These are phyloP conservation scores for Trypanosomatidae sp. DNA, from an alignment of 208 protist species.

Conservation along the genomic window DNA sequence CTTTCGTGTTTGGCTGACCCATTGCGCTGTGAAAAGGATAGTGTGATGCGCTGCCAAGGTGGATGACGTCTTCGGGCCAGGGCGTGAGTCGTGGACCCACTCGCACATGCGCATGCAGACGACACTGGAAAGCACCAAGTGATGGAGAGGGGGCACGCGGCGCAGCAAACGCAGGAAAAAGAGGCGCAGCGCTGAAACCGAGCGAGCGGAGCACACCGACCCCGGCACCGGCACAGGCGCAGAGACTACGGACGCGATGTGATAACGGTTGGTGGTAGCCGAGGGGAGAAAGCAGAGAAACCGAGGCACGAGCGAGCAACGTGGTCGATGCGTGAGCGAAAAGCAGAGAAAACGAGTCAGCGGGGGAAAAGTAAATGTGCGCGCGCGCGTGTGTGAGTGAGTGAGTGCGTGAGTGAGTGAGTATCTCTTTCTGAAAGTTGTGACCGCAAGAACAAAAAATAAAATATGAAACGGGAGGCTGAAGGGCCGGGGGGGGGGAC, in stretches of 20 bases:
- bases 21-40: slow-evolving; percentile 19
- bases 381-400: not conserved
- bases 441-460: not conserved
- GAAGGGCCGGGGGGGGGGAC: not conserved
- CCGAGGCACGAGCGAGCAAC: not conserved
- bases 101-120: slow-evolving; percentile 1
- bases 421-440: no score
- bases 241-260: not conserved
- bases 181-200: not conserved
- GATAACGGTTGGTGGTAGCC: not conserved
- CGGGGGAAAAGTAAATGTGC: not conserved
- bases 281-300: not conserved
- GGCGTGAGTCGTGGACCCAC: not conserved
- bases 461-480: not conserved
- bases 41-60: not conserved
- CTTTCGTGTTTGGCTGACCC: slow-evolving; percentile 71
- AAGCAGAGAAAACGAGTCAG: slow-evolving; percentile 3
- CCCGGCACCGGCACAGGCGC: not conserved
- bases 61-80: not conserved
- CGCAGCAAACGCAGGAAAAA: slow-evolving; percentile 9
- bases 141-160: not conserved
- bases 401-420: no score
- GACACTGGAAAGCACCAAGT: not conserved
- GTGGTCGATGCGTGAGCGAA: not conserved
- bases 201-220: not conserved